Percentiles rank a stretch among this genome's conserved stretches.
These are phyloP conservation scores for Microdochium bolleyi DNA, from an alignment of 2,329 filamentous ascomycete species.

Conservation along the genomic window DNA sequence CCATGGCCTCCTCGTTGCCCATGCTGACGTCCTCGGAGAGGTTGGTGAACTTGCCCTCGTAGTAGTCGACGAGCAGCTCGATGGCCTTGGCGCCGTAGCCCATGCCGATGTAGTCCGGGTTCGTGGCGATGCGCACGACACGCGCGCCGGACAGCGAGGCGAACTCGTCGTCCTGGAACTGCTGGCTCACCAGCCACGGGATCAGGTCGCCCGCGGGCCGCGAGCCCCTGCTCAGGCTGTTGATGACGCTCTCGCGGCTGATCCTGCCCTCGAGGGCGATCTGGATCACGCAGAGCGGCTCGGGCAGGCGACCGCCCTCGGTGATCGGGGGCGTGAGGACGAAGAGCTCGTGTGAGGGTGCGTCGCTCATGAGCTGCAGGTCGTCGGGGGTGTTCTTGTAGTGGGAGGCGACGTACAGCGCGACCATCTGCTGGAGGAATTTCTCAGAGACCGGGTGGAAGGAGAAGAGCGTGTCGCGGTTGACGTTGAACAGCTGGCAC, in stretches of 20 bases:
- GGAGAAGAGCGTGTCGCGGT: constrained; percentile 94
- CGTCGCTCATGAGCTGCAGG: constrained; percentile 96
- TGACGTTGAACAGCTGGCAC: constrained; percentile 89
- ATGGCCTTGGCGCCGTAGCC: constrained; percentile 89
- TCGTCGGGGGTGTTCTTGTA: constrained; percentile 89
- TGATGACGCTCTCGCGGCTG: constrained; percentile 84
- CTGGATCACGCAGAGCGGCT: constrained; percentile 91
- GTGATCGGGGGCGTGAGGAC: constrained; percentile 83
- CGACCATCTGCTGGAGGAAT: constrained; percentile 97
- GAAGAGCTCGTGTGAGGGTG: constrained; percentile 91
- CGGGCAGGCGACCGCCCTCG: constrained; percentile 72
- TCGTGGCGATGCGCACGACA: constrained; percentile 89
- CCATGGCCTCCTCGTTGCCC: constrained; percentile 54
- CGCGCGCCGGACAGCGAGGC: constrained; percentile 86
- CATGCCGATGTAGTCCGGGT: constrained; percentile 87
- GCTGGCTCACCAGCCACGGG: constrained; percentile 94
- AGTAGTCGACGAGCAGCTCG: constrained; percentile 83
- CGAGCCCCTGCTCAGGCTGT: constrained; percentile 80
- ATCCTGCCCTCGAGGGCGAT: constrained; percentile 92
- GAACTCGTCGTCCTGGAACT: constrained; percentile 97
- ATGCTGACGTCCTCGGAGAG: constrained; percentile 63
- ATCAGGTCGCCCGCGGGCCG: constrained; percentile 89
- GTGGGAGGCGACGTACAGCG: constrained; percentile 89
- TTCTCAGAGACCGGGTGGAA: constrained; percentile 96
- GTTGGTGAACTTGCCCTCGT: constrained; percentile 84